Evolutionary conservation across 805 yeast genomes (phyloP).

Genomic region (Starmera pachycereana): DNA sequence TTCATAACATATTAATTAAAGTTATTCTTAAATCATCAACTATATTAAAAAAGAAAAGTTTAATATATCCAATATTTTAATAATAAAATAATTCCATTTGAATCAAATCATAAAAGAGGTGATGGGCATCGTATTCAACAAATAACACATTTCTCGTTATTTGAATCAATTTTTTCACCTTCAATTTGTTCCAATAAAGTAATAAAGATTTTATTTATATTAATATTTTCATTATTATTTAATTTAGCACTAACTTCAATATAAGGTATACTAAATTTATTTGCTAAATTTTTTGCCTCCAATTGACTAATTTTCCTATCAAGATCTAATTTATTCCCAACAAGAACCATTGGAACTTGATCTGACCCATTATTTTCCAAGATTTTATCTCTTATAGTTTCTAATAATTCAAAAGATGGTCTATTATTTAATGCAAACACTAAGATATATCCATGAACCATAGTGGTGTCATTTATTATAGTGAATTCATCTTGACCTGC

Average conservation of each 20-base stretch:
- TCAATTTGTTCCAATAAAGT: conserved; percentile 53
- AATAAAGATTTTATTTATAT: conserved; percentile 54
- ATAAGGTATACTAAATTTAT: conserved; percentile 57
- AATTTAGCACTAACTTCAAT: conserved; percentile 80
- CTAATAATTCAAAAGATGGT: conserved; percentile 67
- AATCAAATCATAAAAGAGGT: no score
- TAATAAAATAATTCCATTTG: no score
- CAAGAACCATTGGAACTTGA: conserved; percentile 65
- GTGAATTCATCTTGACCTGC: conserved; percentile 92
- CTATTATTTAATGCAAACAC: conserved; percentile 76
- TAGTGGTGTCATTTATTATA: conserved; percentile 65
- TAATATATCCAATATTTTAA: no score
- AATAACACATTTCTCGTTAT: conserved; percentile 40
- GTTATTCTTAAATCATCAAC: background rate
- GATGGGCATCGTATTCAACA: conserved; percentile 27
- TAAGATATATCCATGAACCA: conserved; percentile 73
- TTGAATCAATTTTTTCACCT: conserved; percentile 43
- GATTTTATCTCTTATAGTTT: conserved; percentile 73
- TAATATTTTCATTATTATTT: conserved; percentile 65
- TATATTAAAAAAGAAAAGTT: no score
- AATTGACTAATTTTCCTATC: conserved; percentile 51
- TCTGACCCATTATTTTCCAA: conserved; percentile 58
- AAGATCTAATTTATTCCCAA: conserved; percentile 71
- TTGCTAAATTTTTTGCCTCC: conserved; percentile 56
- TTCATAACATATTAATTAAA: background rate